Evolutionary conservation across 768 basidiomycete species (phyloP).

Genomic region (Amanita muscaria): DNA sequence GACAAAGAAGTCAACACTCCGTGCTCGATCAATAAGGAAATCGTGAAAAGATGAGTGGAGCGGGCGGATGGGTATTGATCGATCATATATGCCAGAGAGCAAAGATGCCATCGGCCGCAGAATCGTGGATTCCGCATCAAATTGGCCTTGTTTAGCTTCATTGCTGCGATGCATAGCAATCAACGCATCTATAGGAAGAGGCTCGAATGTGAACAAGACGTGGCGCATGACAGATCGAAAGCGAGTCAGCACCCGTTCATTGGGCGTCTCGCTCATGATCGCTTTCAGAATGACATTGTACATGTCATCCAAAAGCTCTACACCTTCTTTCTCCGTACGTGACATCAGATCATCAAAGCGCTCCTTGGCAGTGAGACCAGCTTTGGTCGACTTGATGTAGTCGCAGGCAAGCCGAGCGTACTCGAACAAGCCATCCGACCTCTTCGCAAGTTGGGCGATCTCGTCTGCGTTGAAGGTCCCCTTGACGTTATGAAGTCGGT

Average conservation of each 20-base stretch:
- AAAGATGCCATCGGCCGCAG: neutral
- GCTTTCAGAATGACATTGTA: too few species aligned
- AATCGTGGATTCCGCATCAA: too few species aligned
- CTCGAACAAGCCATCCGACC: conserved; percentile 23
- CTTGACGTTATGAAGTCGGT: neutral
- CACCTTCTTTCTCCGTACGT: neutral
- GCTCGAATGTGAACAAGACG: neutral
- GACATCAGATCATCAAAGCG: neutral
- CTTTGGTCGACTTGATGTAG: conserved; percentile 14
- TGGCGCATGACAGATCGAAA: conserved; percentile 1
- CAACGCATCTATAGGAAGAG: conserved; percentile 1
- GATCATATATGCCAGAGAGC: neutral
- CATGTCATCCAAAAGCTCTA: neutral
- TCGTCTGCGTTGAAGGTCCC: conserved; percentile 13
- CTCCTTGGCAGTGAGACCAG: conserved; percentile 2
- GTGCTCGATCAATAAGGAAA: too few species aligned
- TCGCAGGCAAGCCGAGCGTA: conserved; percentile 24
- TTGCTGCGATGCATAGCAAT: too few species aligned
- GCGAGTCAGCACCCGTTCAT: neutral
- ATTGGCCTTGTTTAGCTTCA: too few species aligned
- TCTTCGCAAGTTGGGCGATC: conserved; percentile 15
- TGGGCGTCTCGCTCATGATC: conserved; percentile 4
- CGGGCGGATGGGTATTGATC: too few species aligned
- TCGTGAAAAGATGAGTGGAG: too few species aligned
- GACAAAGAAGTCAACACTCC: too few species aligned